phyloP scores from a whole-genome alignment of 2,329 filamentous ascomycete species.

The Epicoccum nigrum region DNA sequence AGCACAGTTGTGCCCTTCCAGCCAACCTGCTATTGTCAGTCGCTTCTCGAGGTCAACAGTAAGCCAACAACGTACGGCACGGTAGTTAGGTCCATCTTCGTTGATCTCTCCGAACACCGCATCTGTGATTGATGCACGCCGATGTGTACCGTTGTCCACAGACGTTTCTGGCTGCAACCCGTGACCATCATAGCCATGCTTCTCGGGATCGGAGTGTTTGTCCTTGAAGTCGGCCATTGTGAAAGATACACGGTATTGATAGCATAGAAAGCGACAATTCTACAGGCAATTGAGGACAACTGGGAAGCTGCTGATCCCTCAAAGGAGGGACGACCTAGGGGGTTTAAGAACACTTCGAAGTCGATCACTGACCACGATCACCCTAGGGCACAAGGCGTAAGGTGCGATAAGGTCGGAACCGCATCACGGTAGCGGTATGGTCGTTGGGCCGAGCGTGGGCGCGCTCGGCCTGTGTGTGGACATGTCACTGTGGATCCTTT shows the following conservation, averaged over 20 bases:
- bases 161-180: constrained; percentile 8
- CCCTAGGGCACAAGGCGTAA: neutral
- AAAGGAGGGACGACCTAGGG: neutral
- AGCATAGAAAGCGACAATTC: neutral
- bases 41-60: constrained; percentile 47
- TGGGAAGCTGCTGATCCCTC: neutral
- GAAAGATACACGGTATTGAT: neutral
- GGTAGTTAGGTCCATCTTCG: constrained; percentile 61
- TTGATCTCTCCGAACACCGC: constrained; percentile 58
- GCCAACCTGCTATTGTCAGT: constrained; percentile 26
- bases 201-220: constrained; percentile 4
- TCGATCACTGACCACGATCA: constrained; percentile 4
- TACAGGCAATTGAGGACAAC: neutral
- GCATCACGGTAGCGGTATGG: constrained; percentile 7
- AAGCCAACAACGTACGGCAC: constrained; percentile 43
- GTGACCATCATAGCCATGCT: constrained; percentile 2
- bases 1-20: constrained; percentile 35
- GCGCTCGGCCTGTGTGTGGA: neutral
- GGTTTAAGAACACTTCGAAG: constrained; percentile 2
- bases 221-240: constrained; percentile 15
- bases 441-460: constrained; percentile 10
- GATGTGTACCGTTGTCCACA: constrained; percentile 8
- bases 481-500: constrained; percentile 5
- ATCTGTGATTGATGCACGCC: constrained; percentile 21
- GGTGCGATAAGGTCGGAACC: constrained; percentile 7